Base-by-base conservation (phyloP, 768 basidiomycete genomes). In the Kwoniella pini region DNA sequence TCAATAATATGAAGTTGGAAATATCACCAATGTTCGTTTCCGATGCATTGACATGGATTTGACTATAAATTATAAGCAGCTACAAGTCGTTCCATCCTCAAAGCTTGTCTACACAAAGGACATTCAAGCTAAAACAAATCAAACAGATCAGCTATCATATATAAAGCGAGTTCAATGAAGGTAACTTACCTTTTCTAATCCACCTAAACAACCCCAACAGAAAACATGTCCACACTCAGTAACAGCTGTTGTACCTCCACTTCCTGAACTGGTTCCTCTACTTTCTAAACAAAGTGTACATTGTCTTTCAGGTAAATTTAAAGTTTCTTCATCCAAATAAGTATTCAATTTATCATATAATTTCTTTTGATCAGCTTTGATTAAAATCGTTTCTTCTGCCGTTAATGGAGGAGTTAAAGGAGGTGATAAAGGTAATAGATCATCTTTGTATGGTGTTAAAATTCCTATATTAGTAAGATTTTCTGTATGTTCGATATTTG, bases 221-320 rank as follows among this genome's bases (percentile, higher is more conserved):
- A 79, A 79, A 12, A 77, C 68, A 69, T 79, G 79, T 1, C 79
- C 79, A 44, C 79, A 79, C 51, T 78, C 77, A 4, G 77, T 79
- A 24, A 77, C 74, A 4, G 72, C 71, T 0, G 69, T 70, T 1
- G 76, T 76, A 2, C 76, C 76, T 1, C 74, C 76, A 55, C 67
- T 72, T 2, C 73, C 77, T 30, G 72, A 63, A 2, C 68, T 67
- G 1, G 71, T 69, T 5, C 77, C 77, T 24, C 77, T 54, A 5
- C 73, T 69, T 36, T 74, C 66, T 3, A 78, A 65, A 61, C 77
- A 78, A 1, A 78, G 63, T 3, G 77, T 74, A 56, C 77, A 78
- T 53, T 75, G 75, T 58, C 73, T 39, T 21, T 71, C 70, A 2
- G 70, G 61, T 19, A 71, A 28, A 0, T 50, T 51, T 2, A 67